Evolutionary conservation across 257 asterid species (phyloP).

Genomic region (Solanum appendiculatum): DNA sequence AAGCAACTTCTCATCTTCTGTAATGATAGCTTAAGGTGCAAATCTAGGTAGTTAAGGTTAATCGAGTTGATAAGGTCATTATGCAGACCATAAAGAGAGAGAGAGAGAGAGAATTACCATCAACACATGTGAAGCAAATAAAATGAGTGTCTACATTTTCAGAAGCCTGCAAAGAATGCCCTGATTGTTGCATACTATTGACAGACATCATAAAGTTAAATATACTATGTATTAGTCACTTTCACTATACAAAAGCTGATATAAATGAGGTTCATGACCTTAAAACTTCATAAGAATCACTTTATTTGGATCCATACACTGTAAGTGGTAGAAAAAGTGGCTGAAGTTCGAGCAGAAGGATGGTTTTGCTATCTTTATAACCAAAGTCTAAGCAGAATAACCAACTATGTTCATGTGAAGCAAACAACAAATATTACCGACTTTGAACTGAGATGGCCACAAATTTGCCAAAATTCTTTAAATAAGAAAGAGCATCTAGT

Average conservation of each 20-base stretch:
- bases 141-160: constrained; percentile 66
- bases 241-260: neutral
- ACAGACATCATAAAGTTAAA: neutral
- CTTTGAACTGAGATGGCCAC: neutral
- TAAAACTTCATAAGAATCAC: neutral
- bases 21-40: neutral
- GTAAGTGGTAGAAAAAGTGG: neutral
- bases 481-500: neutral
- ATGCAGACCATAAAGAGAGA: neutral
- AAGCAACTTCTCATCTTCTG: neutral
- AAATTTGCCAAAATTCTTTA: neutral
- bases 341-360: neutral
- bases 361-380: neutral
- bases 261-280: neutral
- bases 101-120: neutral
- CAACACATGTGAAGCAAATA: constrained; percentile 46
- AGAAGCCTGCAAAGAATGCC: constrained; percentile 48
- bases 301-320: neutral
- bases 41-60: neutral
- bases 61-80: neutral
- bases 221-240: neutral
- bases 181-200: neutral
- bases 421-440: neutral
- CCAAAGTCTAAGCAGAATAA: neutral
- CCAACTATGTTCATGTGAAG: neutral